Conservation (phyloP, 805 yeast genomes). For the Candida awuae region DNA sequence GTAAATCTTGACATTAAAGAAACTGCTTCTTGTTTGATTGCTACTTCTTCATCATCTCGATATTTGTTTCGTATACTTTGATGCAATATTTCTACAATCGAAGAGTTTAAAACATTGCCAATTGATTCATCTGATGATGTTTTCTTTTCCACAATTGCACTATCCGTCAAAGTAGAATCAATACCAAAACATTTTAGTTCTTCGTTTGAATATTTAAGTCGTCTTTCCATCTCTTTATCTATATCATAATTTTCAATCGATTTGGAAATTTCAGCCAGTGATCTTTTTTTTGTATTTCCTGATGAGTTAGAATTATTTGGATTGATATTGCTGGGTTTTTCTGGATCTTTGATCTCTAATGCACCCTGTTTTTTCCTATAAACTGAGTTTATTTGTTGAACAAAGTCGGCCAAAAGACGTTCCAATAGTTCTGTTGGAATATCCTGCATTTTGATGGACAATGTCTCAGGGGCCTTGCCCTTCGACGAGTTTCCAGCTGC, state of each 20-base stretch:
- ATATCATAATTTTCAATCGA: not conserved
- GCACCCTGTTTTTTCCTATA: conserved; percentile 7
- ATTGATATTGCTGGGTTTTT: not conserved
- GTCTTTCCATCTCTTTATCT: not conserved
- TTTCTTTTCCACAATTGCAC: not conserved
- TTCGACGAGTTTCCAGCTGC: not conserved
- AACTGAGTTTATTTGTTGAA: conserved; percentile 2
- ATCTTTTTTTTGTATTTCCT: not conserved
- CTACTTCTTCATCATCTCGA: not conserved
- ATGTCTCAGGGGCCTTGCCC: not conserved
- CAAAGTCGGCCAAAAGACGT: conserved; percentile 1
- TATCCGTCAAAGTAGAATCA: not conserved
- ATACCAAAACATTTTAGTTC: not conserved
- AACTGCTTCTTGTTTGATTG: not conserved
- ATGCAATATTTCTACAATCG: conserved; percentile 1
- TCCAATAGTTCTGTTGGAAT: conserved; percentile 6
- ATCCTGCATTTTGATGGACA: conserved; percentile 3
- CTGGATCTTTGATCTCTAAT: not conserved
- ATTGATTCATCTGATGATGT: conserved; percentile 5
- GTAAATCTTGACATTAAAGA: conserved; percentile 18
- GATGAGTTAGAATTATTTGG: not conserved
- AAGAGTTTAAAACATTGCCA: not conserved
- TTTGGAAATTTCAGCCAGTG: not conserved
- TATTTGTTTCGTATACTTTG: conserved; percentile 3
- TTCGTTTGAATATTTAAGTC: conserved; percentile 1